Percentiles rank a stretch among this genome's conserved stretches.
Conservation (phyloP, 2,329 filamentous ascomycete species). For the Alternaria arborescens region DNA sequence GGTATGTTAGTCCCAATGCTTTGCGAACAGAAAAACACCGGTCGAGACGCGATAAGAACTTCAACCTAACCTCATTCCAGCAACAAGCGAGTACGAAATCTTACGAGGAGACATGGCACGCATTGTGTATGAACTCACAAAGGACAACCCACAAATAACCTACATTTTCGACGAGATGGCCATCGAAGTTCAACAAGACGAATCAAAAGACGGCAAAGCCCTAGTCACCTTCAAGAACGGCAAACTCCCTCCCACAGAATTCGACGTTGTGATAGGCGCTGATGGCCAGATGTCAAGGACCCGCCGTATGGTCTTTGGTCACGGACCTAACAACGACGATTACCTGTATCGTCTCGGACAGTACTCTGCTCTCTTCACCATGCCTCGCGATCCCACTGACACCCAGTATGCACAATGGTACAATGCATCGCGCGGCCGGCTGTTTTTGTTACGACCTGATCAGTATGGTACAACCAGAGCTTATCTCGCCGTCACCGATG, state of each 20-base stretch:
- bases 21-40: background rate
- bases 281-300: slow-evolving; percentile 45
- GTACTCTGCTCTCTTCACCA: slow-evolving; percentile 45
- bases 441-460: slow-evolving; percentile 35
- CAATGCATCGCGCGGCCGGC: slow-evolving; percentile 30
- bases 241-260: slow-evolving; percentile 18
- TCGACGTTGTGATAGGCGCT: slow-evolving; percentile 42
- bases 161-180: slow-evolving; percentile 49
- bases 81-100: slow-evolving; percentile 67
- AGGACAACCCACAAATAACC: slow-evolving; percentile 33
- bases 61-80: slow-evolving; percentile 12
- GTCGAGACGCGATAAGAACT: background rate
- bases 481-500: slow-evolving; percentile 30
- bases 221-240: slow-evolving; percentile 52
- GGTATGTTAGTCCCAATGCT: background rate
- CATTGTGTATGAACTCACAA: slow-evolving; percentile 58
- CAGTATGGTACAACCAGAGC: slow-evolving; percentile 31
- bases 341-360: slow-evolving; percentile 34
- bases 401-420: slow-evolving; percentile 40
- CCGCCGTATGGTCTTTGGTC: slow-evolving; percentile 33
- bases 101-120: slow-evolving; percentile 65
- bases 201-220: slow-evolving; percentile 37
- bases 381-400: slow-evolving; percentile 31
- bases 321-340: slow-evolving; percentile 25
- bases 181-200: slow-evolving; percentile 27